These are phyloP conservation scores for Phytophthora agathidicida DNA, from an alignment of 352 stramenopile genomes.

Conservation along the genomic window DNA sequence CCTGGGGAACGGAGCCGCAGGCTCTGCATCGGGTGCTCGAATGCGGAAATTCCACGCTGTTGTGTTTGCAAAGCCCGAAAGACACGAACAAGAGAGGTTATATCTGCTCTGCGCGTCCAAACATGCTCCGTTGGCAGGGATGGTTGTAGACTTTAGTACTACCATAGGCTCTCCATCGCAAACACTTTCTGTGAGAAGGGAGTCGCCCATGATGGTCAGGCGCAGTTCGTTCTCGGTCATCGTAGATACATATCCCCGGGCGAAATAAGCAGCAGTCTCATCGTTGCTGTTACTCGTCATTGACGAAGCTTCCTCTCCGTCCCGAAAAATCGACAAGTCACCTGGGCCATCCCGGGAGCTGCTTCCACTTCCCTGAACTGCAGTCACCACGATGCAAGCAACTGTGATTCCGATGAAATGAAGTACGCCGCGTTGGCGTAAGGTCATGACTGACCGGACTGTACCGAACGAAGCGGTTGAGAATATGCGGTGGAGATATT, in stretches of 20 bases:
- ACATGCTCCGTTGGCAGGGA: constrained; percentile 40
- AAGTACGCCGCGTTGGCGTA: constrained; percentile 34
- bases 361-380: constrained; percentile 11
- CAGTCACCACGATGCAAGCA: not conserved
- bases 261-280: constrained; percentile 33
- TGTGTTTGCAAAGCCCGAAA: constrained; percentile 37
- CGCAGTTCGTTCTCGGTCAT: constrained; percentile 36
- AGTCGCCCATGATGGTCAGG: constrained; percentile 37
- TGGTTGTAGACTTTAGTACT: constrained; percentile 37
- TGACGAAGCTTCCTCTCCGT: not conserved
- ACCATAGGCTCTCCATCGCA: constrained; percentile 45
- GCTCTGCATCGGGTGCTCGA: constrained; percentile 14
- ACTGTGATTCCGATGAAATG: constrained; percentile 10
- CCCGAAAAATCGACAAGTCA: constrained; percentile 3
- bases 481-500: constrained; percentile 11
- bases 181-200: constrained; percentile 39
- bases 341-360: not conserved
- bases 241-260: constrained; percentile 36
- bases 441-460: constrained; percentile 29
- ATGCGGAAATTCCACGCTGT: constrained; percentile 44
- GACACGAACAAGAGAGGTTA: constrained; percentile 55
- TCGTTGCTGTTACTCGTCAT: constrained; percentile 2
- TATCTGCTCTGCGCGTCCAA: constrained; percentile 31
- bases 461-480: constrained; percentile 45
- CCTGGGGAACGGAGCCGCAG: constrained; percentile 15